Conservation (phyloP, 306 rosid species). For the Vigna trinervia region DNA sequence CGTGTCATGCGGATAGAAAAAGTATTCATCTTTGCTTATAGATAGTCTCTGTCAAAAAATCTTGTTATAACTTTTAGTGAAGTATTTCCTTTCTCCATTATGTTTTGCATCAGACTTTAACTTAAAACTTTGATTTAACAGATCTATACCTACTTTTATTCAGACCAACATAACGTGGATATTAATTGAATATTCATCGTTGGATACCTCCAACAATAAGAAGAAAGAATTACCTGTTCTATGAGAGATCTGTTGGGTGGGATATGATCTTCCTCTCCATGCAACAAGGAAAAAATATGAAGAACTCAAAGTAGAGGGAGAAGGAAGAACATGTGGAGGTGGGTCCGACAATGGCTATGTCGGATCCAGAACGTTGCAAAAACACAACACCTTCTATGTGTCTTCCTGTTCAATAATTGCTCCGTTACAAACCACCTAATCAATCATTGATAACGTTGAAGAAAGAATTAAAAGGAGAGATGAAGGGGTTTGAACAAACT, state of each 20-base stretch:
- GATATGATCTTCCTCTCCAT: slow-evolving; percentile 33
- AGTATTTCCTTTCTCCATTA: too few relatives aligned
- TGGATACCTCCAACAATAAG: not conserved
- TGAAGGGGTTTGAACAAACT: not conserved
- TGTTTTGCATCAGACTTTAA: too few relatives aligned
- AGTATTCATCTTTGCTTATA: not conserved
- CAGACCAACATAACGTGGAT: not conserved
- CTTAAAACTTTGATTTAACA: too few relatives aligned
- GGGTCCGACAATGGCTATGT: slow-evolving; percentile 42
- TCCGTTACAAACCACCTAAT: not conserved
- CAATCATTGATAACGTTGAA: slow-evolving; percentile 9
- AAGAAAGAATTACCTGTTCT: slow-evolving; percentile 21
- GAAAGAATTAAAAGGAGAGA: not conserved
- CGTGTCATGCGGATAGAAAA: not conserved
- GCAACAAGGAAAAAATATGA: not conserved
- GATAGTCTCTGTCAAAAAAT: too few relatives aligned
- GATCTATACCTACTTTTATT: too few relatives aligned
- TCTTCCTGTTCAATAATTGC: slow-evolving; percentile 32
- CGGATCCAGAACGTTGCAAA: slow-evolving; percentile 32
- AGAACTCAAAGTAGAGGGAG: slow-evolving; percentile 16
- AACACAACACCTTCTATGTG: slow-evolving; percentile 35
- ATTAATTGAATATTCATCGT: not conserved
- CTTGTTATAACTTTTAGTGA: too few relatives aligned
- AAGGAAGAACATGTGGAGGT: slow-evolving; percentile 1
- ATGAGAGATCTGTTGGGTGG: not conserved